Percentiles rank a stretch among this genome's conserved stretches.
Evolutionary conservation across 176 grass and related monocot species (phyloP).

Genomic region (Rhipidocladum racemiflorum): DNA sequence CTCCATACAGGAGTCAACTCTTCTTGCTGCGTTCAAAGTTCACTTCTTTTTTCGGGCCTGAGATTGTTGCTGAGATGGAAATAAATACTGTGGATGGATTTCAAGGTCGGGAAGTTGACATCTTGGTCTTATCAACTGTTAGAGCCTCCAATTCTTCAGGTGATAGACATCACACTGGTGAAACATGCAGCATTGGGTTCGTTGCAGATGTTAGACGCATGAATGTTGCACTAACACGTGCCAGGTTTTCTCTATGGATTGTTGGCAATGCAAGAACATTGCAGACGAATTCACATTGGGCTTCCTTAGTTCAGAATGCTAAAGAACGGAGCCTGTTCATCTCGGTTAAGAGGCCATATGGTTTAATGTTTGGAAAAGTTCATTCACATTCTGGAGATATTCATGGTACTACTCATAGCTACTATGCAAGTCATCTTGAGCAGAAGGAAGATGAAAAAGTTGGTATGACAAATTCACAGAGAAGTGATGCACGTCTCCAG

Average conservation of each 20-base stretch:
- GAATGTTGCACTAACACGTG: conserved; percentile 97
- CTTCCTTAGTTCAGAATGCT: conserved; percentile 71
- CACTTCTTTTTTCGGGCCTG: conserved; percentile 67
- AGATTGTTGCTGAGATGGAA: conserved; percentile 85
- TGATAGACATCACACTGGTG: conserved; percentile 30
- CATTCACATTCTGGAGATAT: conserved; percentile 19
- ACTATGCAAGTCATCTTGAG: conserved; percentile 28
- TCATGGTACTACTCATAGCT: conserved; percentile 7
- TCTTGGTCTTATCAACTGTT: conserved; percentile 89
- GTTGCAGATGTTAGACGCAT: conserved; percentile 97
- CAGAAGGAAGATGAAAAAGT: conserved; percentile 23
- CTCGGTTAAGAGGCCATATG: conserved; percentile 66
- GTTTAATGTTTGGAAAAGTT: conserved; percentile 51
- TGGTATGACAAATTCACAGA: conserved; percentile 11
- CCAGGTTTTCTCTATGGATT: conserved; percentile 87
- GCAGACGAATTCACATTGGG: conserved; percentile 76
- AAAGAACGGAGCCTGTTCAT: conserved; percentile 64
- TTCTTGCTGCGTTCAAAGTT: conserved; percentile 74
- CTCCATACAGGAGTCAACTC: conserved; percentile 91
- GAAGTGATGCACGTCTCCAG: background rate
- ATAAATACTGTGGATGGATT: conserved; percentile 96
- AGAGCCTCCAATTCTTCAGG: conserved; percentile 65
- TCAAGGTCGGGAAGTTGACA: conserved; percentile 99
- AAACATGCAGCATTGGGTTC: conserved; percentile 78
- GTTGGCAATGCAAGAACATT: conserved; percentile 88